These are phyloP conservation scores for Chaetoscypha palmicola DNA, from an alignment of 2,329 filamentous ascomycete species.

Conservation along the genomic window DNA sequence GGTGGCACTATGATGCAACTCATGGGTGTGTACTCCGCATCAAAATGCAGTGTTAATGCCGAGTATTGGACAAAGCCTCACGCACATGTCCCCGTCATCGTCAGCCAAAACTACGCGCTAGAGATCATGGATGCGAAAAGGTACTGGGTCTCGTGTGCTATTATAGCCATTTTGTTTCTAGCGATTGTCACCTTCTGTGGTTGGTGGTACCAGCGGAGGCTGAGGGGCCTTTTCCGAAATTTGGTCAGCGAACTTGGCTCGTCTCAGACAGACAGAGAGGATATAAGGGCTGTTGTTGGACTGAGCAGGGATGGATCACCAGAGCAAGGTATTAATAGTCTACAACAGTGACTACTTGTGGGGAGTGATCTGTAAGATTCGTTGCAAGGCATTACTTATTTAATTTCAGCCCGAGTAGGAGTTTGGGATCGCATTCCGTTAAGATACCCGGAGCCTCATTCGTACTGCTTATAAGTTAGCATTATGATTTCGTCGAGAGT, in stretches of 20 bases:
- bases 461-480: too few relatives aligned
- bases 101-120: conserved; percentile 9
- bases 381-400: too few relatives aligned
- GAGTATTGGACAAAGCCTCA: conserved; percentile 11
- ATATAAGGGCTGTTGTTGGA: conserved; percentile 1
- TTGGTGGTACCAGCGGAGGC: conserved; percentile 20
- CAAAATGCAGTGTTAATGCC: conserved; percentile 5
- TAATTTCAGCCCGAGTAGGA: too few relatives aligned
- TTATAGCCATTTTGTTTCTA: conserved; percentile 14
- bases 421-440: too few relatives aligned
- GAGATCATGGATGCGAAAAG: conserved; percentile 11
- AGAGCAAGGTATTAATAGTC: too few relatives aligned
- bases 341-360: too few relatives aligned
- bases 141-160: conserved; percentile 14
- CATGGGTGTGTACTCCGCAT: conserved; percentile 13
- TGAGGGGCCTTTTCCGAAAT: conserved; percentile 7
- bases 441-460: too few relatives aligned
- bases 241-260: conserved; percentile 2
- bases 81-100: conserved; percentile 1
- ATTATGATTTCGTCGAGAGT: too few relatives aligned
- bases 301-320: neutral
- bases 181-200: conserved; percentile 14
- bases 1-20: conserved; percentile 18
- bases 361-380: too few relatives aligned
- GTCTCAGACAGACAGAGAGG: conserved; percentile 2